phyloP scores from a whole-genome alignment of 768 basidiomycete species.

The Asterophora lycoperdoides region DNA sequence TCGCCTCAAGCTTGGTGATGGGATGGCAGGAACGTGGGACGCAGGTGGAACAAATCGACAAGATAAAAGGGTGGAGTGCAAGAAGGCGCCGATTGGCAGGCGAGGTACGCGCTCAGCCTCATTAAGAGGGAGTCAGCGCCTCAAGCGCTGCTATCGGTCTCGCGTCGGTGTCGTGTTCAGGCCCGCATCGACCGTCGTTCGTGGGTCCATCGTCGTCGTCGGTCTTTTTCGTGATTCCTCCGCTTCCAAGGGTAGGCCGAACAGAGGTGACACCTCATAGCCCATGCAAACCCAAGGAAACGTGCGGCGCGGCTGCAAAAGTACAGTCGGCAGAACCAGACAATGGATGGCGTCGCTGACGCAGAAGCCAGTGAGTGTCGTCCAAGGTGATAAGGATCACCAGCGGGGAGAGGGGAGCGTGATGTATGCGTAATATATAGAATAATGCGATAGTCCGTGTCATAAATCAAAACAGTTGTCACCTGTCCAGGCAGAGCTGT shows the following conservation, averaged over 20 bases:
- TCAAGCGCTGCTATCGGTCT: slow-evolving; percentile 60
- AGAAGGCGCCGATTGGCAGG: slow-evolving; percentile 51
- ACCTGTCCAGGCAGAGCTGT: slow-evolving; percentile 55
- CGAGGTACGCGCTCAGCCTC: slow-evolving; percentile 52
- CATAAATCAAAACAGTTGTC: slow-evolving; percentile 49
- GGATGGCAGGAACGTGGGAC: slow-evolving; percentile 49
- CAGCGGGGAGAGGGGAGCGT: slow-evolving; percentile 32
- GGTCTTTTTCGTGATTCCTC: slow-evolving; percentile 27
- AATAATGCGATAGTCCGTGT: slow-evolving; percentile 44
- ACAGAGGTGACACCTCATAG: slow-evolving; percentile 29
- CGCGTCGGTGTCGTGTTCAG: slow-evolving; percentile 63
- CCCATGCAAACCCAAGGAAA: slow-evolving; percentile 25
- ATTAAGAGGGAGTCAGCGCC: slow-evolving; percentile 48
- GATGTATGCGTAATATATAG: slow-evolving; percentile 43
- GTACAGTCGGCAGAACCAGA: slow-evolving; percentile 28
- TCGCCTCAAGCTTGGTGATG: slow-evolving; percentile 61
- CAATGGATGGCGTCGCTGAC: slow-evolving; percentile 30
- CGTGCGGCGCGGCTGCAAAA: slow-evolving; percentile 58
- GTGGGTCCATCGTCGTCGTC: slow-evolving; percentile 50
- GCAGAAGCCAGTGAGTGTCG: slow-evolving; percentile 35
- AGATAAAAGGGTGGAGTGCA: slow-evolving; percentile 43
- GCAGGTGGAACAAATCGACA: slow-evolving; percentile 35
- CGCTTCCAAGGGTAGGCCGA: slow-evolving; percentile 20
- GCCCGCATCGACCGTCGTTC: slow-evolving; percentile 46
- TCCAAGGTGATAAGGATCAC: slow-evolving; percentile 22